phyloP scores from a whole-genome alignment of 2,329 filamentous ascomycete genomes.

The Boeremia lycopersici region DNA sequence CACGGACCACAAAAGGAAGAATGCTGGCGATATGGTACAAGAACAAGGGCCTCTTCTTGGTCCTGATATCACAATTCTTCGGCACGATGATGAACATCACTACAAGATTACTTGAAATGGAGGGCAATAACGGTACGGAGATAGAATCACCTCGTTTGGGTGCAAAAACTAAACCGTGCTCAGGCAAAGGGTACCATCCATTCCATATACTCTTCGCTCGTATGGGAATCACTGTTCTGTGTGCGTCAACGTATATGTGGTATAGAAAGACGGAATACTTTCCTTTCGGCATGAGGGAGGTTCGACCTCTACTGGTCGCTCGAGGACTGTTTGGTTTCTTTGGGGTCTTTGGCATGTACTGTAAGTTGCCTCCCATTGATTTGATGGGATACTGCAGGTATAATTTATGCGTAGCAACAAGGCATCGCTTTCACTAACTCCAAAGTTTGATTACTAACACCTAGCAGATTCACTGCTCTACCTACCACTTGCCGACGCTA shows the following conservation, averaged over 20 bases:
- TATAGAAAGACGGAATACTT: slow-evolving; percentile 69
- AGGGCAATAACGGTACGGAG: slow-evolving; percentile 61
- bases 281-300: slow-evolving; percentile 69
- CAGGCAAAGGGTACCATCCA: slow-evolving; percentile 72
- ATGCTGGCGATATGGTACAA: slow-evolving; percentile 59
- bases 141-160: too few species aligned
- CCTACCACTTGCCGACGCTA: slow-evolving; percentile 83
- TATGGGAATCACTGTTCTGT: slow-evolving; percentile 74
- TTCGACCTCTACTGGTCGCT: slow-evolving; percentile 70
- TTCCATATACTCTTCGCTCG: slow-evolving; percentile 79
- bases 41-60: slow-evolving; percentile 75
- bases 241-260: slow-evolving; percentile 76
- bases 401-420: not conserved
- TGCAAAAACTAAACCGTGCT: not conserved
- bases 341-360: slow-evolving; percentile 79
- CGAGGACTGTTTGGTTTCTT: slow-evolving; percentile 76
- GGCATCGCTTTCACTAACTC: not conserved
- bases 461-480: slow-evolving; percentile 69
- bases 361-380: slow-evolving; percentile 41
- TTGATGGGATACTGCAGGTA: not conserved
- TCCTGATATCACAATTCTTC: slow-evolving; percentile 79
- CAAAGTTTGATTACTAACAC: slow-evolving; percentile 12
- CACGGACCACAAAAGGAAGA: slow-evolving; percentile 26
- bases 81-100: slow-evolving; percentile 85
- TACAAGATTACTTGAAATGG: slow-evolving; percentile 73